Percentiles rank a stretch among this genome's conserved stretches.
These are phyloP conservation scores for Aspergillus sp. DNA, from an alignment of 2,329 filamentous ascomycete species.

Conservation along the genomic window DNA sequence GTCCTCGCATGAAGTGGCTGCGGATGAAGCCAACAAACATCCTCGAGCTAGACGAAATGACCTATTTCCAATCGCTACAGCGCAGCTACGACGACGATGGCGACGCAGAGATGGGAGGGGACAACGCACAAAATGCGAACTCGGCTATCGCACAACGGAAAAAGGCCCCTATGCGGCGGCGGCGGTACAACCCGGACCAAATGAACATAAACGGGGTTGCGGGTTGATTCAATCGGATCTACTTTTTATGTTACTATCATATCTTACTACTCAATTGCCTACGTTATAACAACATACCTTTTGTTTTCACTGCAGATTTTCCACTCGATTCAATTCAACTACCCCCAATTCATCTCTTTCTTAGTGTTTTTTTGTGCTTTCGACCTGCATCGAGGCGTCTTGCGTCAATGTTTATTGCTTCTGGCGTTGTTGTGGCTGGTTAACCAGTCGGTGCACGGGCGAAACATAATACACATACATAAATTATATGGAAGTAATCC, in stretches of 20 bases:
- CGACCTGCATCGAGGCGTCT: slow-evolving; percentile 22
- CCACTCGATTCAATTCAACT: background rate
- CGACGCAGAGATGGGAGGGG: slow-evolving; percentile 38
- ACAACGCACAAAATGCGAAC: slow-evolving; percentile 29
- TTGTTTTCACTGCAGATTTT: background rate
- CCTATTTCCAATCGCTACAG: slow-evolving; percentile 37
- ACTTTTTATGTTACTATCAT: background rate
- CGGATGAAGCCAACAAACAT: slow-evolving; percentile 79
- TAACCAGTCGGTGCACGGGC: background rate
- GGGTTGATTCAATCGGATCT: slow-evolving; percentile 8
- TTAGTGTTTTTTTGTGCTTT: slow-evolving; percentile 7
- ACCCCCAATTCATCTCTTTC: slow-evolving; percentile 2
- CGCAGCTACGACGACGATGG: slow-evolving; percentile 34
- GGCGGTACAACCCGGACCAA: slow-evolving; percentile 34
- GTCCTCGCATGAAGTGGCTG: slow-evolving; percentile 96
- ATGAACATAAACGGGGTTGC: slow-evolving; percentile 36
- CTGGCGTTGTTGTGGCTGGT: slow-evolving; percentile 9
- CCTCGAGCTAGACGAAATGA: slow-evolving; percentile 75
- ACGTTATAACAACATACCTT: background rate
- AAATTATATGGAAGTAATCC: background rate
- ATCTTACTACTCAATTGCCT: background rate
- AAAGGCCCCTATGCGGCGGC: slow-evolving; percentile 44
- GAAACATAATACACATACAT: background rate
- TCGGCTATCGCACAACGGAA: slow-evolving; percentile 41
- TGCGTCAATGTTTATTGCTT: slow-evolving; percentile 16